Base-by-base conservation (phyloP, 2,329 filamentous ascomycete genomes). In the Colletotrichum theobromicola region DNA sequence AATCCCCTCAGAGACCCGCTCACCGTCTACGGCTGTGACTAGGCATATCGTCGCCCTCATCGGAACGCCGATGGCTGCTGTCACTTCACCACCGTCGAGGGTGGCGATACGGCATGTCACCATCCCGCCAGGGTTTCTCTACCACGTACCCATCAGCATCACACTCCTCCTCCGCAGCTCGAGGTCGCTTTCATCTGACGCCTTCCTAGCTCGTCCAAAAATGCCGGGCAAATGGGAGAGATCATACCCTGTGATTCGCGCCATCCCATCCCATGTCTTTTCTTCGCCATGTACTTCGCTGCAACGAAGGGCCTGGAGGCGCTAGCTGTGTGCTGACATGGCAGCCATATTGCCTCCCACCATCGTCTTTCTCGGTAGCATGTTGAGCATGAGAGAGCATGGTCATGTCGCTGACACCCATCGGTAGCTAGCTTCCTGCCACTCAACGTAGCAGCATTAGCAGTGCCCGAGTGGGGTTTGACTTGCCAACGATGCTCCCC, bases 61-160 rank as follows among this genome's bases (percentile, higher is more conserved):
- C 30, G 57, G 53, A 34, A 61, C 30, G 26, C 57, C 12, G 24
- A 30, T 72, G 10, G 26, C 61, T 53, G 30, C 7, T 42, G 26
- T 35, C 34, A 30, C 53, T 69, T 21, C 46, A 15, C 35, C n/a
- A 57, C 26, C n/a, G 32, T 46, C 55, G 50, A 50, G n/a, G 50
- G 61, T 66, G 62, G 71, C 61, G 30, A 71, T 42, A n/a, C 53
- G 71, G 72, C 72, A 67, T 67, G 62, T 67, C 46, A 72, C 61
- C 53, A 30, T 70, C 67, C 63, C 35, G 13, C 63, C 35, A 53
- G 60, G 37, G 46, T 24, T 18, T 42, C 24, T 46, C 24, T 46
- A 18, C 34, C 26, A 72, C 46, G 30, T 63, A 57, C 21, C 37
- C 62, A 57, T 58, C 55, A 58, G 15, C 24, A 74, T 28, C 42